These are phyloP conservation scores for Arxiozyma bovina DNA, from an alignment of 1,139 yeast species.

Conservation along the genomic window DNA sequence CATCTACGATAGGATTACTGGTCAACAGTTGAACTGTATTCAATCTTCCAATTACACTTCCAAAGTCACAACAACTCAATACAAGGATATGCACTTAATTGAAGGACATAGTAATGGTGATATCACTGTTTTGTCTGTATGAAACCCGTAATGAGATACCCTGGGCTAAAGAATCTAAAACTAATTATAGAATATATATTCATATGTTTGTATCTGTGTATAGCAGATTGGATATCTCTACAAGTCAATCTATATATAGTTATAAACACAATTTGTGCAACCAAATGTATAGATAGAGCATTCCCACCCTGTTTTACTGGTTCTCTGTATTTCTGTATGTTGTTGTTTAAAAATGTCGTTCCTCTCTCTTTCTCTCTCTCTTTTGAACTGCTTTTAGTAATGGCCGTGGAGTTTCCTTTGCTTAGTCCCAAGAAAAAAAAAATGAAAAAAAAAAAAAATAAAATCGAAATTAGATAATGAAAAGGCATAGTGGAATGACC, in stretches of 20 bases:
- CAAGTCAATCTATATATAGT: too few relatives aligned
- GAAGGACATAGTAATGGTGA: conserved; percentile 54
- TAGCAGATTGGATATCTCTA: background rate
- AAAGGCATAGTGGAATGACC: background rate
- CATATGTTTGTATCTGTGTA: background rate
- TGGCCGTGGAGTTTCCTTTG: background rate
- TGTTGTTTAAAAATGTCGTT: background rate
- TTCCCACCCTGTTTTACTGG: background rate
- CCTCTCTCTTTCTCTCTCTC: background rate
- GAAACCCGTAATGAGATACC: background rate
- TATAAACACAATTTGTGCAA: background rate
- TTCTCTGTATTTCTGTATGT: background rate
- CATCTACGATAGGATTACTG: conserved; percentile 47
- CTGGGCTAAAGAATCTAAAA: too few relatives aligned
- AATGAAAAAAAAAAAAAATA: too few relatives aligned
- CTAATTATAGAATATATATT: too few relatives aligned
- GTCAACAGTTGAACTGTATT: conserved; percentile 46
- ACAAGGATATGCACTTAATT: conserved; percentile 52
- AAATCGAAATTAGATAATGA: background rate
- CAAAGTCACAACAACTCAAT: conserved; percentile 33
- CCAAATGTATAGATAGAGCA: background rate
- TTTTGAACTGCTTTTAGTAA: background rate
- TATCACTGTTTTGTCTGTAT: conserved; percentile 52
- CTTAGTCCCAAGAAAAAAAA: background rate
- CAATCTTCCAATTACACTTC: conserved; percentile 29